Base-by-base conservation (phyloP, 2,329 filamentous ascomycete species). In the Apiospora kogelbergensis region DNA sequence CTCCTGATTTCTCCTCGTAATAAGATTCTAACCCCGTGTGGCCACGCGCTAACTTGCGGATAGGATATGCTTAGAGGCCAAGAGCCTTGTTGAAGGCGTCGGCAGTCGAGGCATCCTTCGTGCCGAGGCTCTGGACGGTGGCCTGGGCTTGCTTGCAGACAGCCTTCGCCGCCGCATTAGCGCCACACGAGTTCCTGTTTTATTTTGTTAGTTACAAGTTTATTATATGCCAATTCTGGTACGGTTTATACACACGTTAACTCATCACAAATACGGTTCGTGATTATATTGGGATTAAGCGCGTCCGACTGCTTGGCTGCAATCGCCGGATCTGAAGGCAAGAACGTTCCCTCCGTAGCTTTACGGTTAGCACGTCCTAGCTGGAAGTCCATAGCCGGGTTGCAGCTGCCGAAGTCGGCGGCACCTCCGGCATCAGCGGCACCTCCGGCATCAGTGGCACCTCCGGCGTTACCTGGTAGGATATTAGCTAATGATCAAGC, bases 221-320 rank as follows among this genome's bases (percentile, higher is more conserved):
- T n/a, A n/a, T n/a, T n/a, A n/a, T n/a, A n/a, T n/a, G n/a, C n/a
- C n/a, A n/a, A n/a, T n/a, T n/a, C n/a, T n/a, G n/a, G n/a, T n/a
- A n/a, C n/a, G n/a, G n/a, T n/a, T n/a, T n/a, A n/a, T n/a, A n/a
- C n/a, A n/a, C n/a, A n/a, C n/a, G 81, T 85, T 68, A 90, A 81
- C 77, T 89, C 86, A 79, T 90, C 85, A 80, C 86, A 88, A 73
- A 90, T 84, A 22, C 86, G 83, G 80, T 88, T 89, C 74, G 86
- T 89, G 81, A 90, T 90, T 80, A 90, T 90, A 80, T 86, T 87
- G 45, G 87, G 88, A 83, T 89, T 89, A 15, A 89, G 79, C 44
- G 87, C 86, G 70, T 89, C 87, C 70, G 64, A 77, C 77, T 89
- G 87, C 60, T 86, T 87, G 75, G 86, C 77, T 72, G 84, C 84